Percentiles rank a stretch among this genome's conserved stretches.
Evolutionary conservation across 352 stramenopile genomes (phyloP).

Genomic region (Globisporangium takayamanum): DNA sequence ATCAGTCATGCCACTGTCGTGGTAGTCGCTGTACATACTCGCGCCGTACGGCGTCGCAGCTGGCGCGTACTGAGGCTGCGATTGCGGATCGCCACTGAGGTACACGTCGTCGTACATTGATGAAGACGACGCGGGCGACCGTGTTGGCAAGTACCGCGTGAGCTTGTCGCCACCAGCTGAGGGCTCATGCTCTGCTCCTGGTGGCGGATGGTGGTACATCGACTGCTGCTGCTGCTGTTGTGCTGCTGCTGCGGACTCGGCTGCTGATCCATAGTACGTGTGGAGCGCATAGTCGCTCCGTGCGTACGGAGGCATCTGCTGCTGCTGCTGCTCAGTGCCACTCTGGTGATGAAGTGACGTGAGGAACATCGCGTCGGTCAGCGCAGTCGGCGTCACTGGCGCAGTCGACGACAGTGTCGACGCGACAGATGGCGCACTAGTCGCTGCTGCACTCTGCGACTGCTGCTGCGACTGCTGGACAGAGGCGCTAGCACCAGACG

Average conservation of each 20-base stretch:
- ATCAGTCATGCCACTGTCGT: not conserved
- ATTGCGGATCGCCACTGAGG: not conserved
- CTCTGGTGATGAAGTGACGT: conserved; percentile 33
- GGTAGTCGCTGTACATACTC: conserved; percentile 2
- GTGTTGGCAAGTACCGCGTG: conserved; percentile 27
- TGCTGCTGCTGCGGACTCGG: not conserved
- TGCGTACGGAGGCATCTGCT: not conserved
- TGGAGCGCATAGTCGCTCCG: no score
- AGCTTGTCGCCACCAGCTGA: conserved; percentile 19
- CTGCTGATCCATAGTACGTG: no score
- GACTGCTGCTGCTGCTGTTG: not conserved
- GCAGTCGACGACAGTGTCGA: conserved; percentile 10
- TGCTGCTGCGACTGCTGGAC: no score
- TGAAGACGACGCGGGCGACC: conserved; percentile 5
- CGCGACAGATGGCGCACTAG: not conserved
- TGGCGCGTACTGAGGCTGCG: no score
- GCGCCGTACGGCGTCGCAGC: not conserved
- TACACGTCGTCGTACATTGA: conserved; percentile 5
- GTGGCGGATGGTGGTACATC: no score
- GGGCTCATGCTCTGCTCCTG: no score
- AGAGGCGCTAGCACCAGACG: not conserved
- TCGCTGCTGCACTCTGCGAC: not conserved
- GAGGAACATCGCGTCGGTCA: conserved; percentile 42
- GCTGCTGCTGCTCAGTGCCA: conserved; percentile 1
- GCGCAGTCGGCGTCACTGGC: conserved; percentile 12